phyloP scores from a whole-genome alignment of 306 rosid species.

The Luffa aegyptiaca region DNA sequence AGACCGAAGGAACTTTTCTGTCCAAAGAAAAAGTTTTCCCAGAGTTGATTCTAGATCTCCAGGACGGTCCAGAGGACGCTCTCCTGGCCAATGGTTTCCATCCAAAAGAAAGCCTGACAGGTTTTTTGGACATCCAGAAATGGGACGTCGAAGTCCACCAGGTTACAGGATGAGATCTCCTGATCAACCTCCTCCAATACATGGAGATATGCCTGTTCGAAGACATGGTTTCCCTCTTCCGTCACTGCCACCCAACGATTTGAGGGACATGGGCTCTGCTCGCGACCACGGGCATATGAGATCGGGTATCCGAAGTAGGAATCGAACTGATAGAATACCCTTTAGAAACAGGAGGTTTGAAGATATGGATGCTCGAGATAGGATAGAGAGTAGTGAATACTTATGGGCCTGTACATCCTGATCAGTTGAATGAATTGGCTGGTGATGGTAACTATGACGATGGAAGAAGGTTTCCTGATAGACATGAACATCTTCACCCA shows the following conservation, averaged over 20 bases:
- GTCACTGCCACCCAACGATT: conserved; percentile 46
- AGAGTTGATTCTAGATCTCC: conserved; percentile 69
- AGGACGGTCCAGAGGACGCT: conserved; percentile 62
- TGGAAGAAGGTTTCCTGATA: conserved; percentile 63
- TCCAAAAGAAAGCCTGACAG: conserved; percentile 70
- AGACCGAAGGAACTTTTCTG: conserved; percentile 48
- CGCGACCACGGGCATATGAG: conserved; percentile 60
- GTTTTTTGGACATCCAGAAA: conserved; percentile 58
- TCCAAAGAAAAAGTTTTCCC: conserved; percentile 50
- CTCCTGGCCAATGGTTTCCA: conserved; percentile 59
- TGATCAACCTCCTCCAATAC: conserved; percentile 42
- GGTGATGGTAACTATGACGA: conserved; percentile 62
- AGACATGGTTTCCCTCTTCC: conserved; percentile 53
- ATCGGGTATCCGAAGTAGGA: conserved; percentile 37
- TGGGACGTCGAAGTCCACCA: conserved; percentile 49
- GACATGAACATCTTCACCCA: conserved; percentile 38
- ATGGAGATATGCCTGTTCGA: conserved; percentile 48
- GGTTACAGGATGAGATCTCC: conserved; percentile 79
- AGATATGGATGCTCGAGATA: conserved; percentile 52
- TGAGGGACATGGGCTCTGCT: conserved; percentile 63
- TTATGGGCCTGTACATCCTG: conserved; percentile 56
- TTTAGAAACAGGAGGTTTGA: conserved; percentile 61
- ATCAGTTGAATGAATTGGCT: conserved; percentile 37
- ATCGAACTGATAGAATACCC: conserved; percentile 44
- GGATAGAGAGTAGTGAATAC: conserved; percentile 43